Base-by-base conservation (phyloP, 2,329 filamentous ascomycete genomes). In the Cladosporium phlei region DNA sequence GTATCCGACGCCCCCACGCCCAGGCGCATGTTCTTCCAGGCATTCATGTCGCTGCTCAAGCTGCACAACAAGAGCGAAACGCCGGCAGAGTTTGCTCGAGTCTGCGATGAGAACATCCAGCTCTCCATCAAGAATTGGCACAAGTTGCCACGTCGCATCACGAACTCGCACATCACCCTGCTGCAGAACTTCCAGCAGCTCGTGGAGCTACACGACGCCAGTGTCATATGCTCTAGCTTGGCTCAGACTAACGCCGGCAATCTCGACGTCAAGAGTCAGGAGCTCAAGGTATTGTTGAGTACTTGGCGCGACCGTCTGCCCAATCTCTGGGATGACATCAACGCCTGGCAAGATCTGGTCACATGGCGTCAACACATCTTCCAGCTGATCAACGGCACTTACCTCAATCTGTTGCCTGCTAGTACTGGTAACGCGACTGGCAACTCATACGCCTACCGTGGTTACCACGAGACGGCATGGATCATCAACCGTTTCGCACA, bases 321-420 rank as follows among this genome's bases (percentile, higher is more conserved):
- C 2, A 99, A 99, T 62, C 86, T 95, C 3, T 99, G 93, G 93
- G 93, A 99, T 65, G 93, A 99, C 65, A 98, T 99, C 66, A 95
- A 94, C 54, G 88, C 93, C 29, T 99, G 93, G 93, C 93, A 98
- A 66, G 94, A 98, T 63, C 74, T 99, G 30, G 93, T 99, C n/a
- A 98, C 93, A 1, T 99, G 93, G 93, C 83, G 93, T 56, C 94
- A 98, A 65, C 93, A 99, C 67, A 96, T 99, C 51, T 99, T 99
- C 72, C 86, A 89, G 48, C 78, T 98, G 19, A 97, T 99, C 70
- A 98, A 99, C 65, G 82, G 80, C 38, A 95, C 89, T 0, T 99
- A 98, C 62, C 78, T 99, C 9, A 80, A 82, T 45, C 77, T 98
- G 35, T 73, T 97, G 29, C 90, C 89, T 2, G 83, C 80, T 14